phyloP scores from a whole-genome alignment of 2,329 filamentous ascomycete genomes.

The Hypomyces perniciosus region DNA sequence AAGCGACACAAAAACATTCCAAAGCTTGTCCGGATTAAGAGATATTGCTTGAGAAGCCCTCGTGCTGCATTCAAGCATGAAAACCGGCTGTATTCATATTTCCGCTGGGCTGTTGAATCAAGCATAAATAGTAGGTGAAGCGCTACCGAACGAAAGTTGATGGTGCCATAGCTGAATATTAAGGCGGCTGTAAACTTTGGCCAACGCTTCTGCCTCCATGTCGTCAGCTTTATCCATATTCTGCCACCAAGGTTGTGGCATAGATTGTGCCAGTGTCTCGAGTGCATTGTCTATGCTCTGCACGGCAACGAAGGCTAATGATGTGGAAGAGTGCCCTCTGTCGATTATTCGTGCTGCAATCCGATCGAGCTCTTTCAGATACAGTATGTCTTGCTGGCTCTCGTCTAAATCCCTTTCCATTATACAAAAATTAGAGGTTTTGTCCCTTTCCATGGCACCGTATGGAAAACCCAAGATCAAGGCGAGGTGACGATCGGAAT shows the following conservation, averaged over 20 bases:
- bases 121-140: conserved; percentile 10
- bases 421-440: neutral
- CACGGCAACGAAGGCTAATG: neutral
- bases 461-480: conserved; percentile 7
- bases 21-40: conserved; percentile 4
- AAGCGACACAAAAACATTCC: conserved; percentile 9
- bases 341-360: conserved; percentile 4
- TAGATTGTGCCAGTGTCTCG: neutral
- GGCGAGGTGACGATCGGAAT: conserved; percentile 6
- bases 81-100: conserved; percentile 6
- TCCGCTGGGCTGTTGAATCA: neutral
- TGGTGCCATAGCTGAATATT: conserved; percentile 10
- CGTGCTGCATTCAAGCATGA: conserved; percentile 6
- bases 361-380: conserved; percentile 3
- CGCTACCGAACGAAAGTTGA: conserved; percentile 5
- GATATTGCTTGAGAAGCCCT: conserved; percentile 5
- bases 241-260: conserved; percentile 7
- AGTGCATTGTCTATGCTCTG: conserved; percentile 4
- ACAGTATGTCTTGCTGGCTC: conserved; percentile 1
- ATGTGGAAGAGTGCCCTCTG: neutral
- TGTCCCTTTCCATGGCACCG: neutral
- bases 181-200: conserved; percentile 4
- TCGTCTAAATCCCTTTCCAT: neutral
- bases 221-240: neutral
- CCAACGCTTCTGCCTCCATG: neutral